Base-by-base conservation (phyloP, 2,329 filamentous ascomycete genomes). In the Zasmidium cellare region DNA sequence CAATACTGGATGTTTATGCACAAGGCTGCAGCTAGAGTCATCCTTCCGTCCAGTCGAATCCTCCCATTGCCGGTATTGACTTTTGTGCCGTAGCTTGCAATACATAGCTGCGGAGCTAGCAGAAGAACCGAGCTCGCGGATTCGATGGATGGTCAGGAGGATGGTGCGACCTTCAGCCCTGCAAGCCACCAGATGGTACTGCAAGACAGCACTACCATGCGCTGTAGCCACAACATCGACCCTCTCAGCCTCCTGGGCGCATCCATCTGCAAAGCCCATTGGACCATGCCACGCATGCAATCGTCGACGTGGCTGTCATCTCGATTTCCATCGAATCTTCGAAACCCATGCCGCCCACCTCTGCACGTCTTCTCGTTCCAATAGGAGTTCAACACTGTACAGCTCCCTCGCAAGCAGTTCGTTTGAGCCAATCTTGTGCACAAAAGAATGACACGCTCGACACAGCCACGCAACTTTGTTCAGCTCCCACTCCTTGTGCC, bases 391-490 rank as follows among this genome's bases (percentile, higher is more conserved):
- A 6, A 94, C 84, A 0, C 86, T 92, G 75, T 86, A 91, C 71
- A 82, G 91, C 54, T 87, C 77, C 65, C 82, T 80, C 14, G 91
- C 91, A 65, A 96, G 75, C 64, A 89, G 89, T 79, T 96, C 91
- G 70, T 94, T 91, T 3, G 76, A 80, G 31, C 85, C 87, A 69
- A 92, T 84, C 41, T 84, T 78, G 77, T 96, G 91, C 71, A 96
- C 90, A 71, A 91, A 92, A 45, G 82, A 84, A 77, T 96, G 91
- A 68, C 91, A 96, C 2, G 90, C 88, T 51, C 90, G 81, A 74
- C 91, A 96, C 64, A 96, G 75, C 91, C 91, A 96, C 12, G 91
- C 91, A 19, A 94, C 91, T 70, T 86, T 91, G 67, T 90, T 85
- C 58, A 96, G 72, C 75, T 86, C 84, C 72, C 90, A 89, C 61